Conservation (phyloP, 2,329 filamentous ascomycete species). For the Fusarium mangiferae region DNA sequence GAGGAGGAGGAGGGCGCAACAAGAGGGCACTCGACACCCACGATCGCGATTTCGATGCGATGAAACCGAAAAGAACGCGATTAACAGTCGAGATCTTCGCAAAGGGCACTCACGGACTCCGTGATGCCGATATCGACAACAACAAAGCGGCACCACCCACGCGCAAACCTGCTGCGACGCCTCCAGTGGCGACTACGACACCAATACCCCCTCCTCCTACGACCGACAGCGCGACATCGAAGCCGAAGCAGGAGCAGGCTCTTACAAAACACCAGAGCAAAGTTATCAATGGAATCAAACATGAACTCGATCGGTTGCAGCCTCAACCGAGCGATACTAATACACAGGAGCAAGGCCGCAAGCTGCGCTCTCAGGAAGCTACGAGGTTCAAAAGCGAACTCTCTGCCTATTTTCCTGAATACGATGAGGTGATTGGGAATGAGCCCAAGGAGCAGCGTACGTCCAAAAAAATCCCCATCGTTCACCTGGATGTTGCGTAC, state of each 20-base stretch:
- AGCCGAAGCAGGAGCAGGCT: conserved; percentile 43
- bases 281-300: conserved; percentile 69
- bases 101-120: conserved; percentile 44
- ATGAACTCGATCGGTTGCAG: conserved; percentile 68
- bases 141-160: conserved; percentile 43
- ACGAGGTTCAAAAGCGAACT: conserved; percentile 91
- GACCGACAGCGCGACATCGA: conserved; percentile 21
- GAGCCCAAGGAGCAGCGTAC: conserved; percentile 81
- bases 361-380: conserved; percentile 86
- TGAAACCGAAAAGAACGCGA: conserved; percentile 60
- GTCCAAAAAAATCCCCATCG: conserved; percentile 48
- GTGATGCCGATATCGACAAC: conserved; percentile 37
- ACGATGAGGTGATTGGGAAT: conserved; percentile 92
- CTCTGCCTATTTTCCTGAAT: conserved; percentile 90
- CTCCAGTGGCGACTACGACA: conserved; percentile 31
- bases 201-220: conserved; percentile 28
- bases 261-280: conserved; percentile 66
- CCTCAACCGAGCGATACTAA: conserved; percentile 57
- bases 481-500: background rate
- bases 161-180: conserved; percentile 40
- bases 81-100: conserved; percentile 64
- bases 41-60: conserved; percentile 57
- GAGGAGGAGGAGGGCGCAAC: conserved; percentile 50
- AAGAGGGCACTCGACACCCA: conserved; percentile 61
- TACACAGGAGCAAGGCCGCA: conserved; percentile 72